Percentiles rank a stretch among this genome's conserved stretches.
phyloP scores from a whole-genome alignment of 768 basidiomycete species.

The Baorangia bicolor region DNA sequence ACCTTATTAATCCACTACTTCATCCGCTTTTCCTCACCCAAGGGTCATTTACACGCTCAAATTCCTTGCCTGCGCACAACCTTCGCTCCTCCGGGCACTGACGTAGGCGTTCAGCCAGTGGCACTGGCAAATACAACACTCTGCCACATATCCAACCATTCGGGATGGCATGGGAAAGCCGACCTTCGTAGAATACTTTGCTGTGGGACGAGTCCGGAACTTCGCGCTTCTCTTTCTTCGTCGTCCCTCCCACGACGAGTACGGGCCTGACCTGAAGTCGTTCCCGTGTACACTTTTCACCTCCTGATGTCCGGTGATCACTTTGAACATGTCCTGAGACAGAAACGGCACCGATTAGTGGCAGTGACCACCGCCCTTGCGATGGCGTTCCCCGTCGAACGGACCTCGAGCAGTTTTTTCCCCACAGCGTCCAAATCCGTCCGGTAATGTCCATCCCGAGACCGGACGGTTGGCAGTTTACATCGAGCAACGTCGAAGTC shows the following conservation, averaged over 20 bases:
- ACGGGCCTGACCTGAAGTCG: slow-evolving; percentile 1
- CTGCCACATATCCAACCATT: background rate
- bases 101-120: background rate
- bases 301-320: slow-evolving; percentile 11
- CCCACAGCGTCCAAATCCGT: background rate
- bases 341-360: slow-evolving; percentile 4
- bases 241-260: slow-evolving; percentile 13
- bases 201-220: slow-evolving; percentile 14
- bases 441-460: slow-evolving; percentile 1
- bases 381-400: background rate
- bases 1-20: slow-evolving; percentile 33
- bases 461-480: background rate
- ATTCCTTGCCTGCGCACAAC: slow-evolving; percentile 1
- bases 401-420: background rate
- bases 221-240: background rate
- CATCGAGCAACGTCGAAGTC: background rate
- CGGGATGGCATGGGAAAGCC: slow-evolving; percentile 10
- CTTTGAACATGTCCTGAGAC: background rate
- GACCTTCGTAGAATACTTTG: background rate
- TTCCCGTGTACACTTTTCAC: background rate
- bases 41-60: background rate
- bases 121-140: slow-evolving; percentile 1
- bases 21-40: background rate
- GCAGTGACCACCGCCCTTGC: background rate
- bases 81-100: background rate